Conservation (phyloP, 306 rosid genomes). For the Vigna hirtella region DNA sequence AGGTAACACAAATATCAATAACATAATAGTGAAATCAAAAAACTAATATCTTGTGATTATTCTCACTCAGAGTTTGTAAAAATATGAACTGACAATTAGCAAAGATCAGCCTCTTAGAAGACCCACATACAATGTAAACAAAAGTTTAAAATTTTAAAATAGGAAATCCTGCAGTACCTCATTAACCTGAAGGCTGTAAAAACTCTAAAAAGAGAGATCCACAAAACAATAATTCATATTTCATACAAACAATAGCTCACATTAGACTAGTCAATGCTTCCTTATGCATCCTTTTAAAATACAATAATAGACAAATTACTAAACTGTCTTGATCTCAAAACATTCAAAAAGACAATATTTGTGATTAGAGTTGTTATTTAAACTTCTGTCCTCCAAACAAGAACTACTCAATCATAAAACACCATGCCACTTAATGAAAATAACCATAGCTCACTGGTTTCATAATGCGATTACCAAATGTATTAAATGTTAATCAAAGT, state of each 20-base stretch:
- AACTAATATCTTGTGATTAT: background rate
- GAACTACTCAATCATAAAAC: background rate
- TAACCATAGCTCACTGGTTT: background rate
- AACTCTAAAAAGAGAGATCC: background rate
- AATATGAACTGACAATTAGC: background rate
- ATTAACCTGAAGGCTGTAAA: background rate
- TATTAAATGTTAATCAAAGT: background rate
- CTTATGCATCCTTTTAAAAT: constrained; percentile 4
- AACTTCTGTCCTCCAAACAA: background rate
- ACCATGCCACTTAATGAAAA: constrained; percentile 19
- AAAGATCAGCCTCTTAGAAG: constrained; percentile 1
- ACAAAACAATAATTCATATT: background rate
- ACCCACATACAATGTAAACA: background rate
- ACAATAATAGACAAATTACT: constrained; percentile 24
- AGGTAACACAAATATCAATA: background rate
- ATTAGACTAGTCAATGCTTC: constrained; percentile 12
- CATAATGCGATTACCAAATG: constrained; percentile 7
- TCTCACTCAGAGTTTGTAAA: constrained; percentile 3
- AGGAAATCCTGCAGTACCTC: background rate
- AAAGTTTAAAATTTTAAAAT: background rate
- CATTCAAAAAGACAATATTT: constrained; percentile 16
- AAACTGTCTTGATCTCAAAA: background rate
- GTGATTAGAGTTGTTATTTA: constrained; percentile 10
- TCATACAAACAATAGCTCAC: background rate
- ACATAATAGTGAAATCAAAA: constrained; percentile 12